These are phyloP conservation scores for Pestalotiopsis sp. DNA, from an alignment of 2,329 filamentous ascomycete genomes.

Conservation along the genomic window DNA sequence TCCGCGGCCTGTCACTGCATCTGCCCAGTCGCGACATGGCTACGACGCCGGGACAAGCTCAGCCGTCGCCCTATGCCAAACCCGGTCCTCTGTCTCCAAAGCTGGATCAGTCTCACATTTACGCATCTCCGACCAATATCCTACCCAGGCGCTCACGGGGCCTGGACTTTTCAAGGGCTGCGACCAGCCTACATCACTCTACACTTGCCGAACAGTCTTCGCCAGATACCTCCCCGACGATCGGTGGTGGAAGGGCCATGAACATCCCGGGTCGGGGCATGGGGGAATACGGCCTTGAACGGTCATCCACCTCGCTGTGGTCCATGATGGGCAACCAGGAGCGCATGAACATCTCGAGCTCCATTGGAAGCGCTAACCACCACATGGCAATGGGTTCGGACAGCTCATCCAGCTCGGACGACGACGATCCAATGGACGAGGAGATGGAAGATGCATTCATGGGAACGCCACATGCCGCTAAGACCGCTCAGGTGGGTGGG, in stretches of 20 bases:
- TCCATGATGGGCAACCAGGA: constrained; percentile 72
- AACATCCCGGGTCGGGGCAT: constrained; percentile 59
- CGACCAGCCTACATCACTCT: constrained; percentile 93
- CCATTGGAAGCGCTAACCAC: constrained; percentile 74
- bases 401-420: constrained; percentile 73
- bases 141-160: constrained; percentile 87
- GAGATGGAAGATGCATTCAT: constrained; percentile 80
- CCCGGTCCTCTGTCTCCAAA: constrained; percentile 81
- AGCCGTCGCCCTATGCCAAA: constrained; percentile 47
- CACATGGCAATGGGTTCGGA: constrained; percentile 73
- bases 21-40: constrained; percentile 60
- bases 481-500: constrained; percentile 42
- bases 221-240: constrained; percentile 87
- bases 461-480: constrained; percentile 78
- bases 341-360: constrained; percentile 75
- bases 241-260: constrained; percentile 64
- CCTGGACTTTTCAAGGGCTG: constrained; percentile 89
- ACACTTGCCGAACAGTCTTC: constrained; percentile 87
- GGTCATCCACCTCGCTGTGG: constrained; percentile 74
- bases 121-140: constrained; percentile 85
- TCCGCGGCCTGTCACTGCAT: constrained; percentile 70
- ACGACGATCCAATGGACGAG: constrained; percentile 72
- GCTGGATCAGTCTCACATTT: constrained; percentile 81
- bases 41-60: constrained; percentile 28
- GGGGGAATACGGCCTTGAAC: constrained; percentile 55